Percentiles rank a stretch among this genome's conserved stretches.
Conservation (phyloP, 192 early-diverging fungal species). For the Coemansia biformis region DNA sequence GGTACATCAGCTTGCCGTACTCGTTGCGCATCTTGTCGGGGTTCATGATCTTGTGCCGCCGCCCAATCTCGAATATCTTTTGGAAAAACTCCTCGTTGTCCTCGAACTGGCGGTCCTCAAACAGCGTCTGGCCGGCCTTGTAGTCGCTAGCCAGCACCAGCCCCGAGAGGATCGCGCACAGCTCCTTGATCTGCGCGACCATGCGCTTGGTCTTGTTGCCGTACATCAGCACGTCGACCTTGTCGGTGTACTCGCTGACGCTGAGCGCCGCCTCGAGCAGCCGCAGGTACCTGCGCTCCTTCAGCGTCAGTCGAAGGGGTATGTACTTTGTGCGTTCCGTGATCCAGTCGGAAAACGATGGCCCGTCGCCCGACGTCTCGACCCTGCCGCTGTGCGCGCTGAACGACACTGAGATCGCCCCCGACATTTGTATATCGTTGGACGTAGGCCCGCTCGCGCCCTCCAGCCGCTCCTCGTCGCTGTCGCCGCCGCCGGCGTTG, state of each 20-base stretch:
- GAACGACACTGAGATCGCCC: slow-evolving; percentile 46
- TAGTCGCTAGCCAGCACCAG: slow-evolving; percentile 80
- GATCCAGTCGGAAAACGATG: slow-evolving; percentile 75
- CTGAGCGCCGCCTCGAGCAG: slow-evolving; percentile 91
- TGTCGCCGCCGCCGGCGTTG: too few species aligned
- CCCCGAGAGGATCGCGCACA: slow-evolving; percentile 92
- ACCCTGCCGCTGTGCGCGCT: slow-evolving; percentile 32
- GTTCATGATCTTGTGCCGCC: slow-evolving; percentile 87
- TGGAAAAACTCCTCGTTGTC: slow-evolving; percentile 79
- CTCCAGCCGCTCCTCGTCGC: slow-evolving; percentile 1
- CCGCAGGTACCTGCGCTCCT: slow-evolving; percentile 89
- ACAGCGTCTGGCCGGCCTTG: slow-evolving; percentile 72
- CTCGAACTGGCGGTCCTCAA: slow-evolving; percentile 61
- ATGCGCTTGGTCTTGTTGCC: slow-evolving; percentile 82
- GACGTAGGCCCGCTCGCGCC: not conserved
- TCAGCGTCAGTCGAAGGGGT: slow-evolving; percentile 81
- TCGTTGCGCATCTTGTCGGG: slow-evolving; percentile 95
- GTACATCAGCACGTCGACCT: slow-evolving; percentile 74
- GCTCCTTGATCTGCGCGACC: slow-evolving; percentile 90
- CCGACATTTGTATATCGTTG: slow-evolving; percentile 13
- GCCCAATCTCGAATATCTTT: slow-evolving; percentile 60
- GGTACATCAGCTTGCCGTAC: slow-evolving; percentile 95
- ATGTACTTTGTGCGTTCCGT: slow-evolving; percentile 86
- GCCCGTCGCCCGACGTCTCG: slow-evolving; percentile 40
- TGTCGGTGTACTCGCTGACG: slow-evolving; percentile 86